Conservation (phyloP, 345 rosid genomes). For the Corchorus olitorius region DNA sequence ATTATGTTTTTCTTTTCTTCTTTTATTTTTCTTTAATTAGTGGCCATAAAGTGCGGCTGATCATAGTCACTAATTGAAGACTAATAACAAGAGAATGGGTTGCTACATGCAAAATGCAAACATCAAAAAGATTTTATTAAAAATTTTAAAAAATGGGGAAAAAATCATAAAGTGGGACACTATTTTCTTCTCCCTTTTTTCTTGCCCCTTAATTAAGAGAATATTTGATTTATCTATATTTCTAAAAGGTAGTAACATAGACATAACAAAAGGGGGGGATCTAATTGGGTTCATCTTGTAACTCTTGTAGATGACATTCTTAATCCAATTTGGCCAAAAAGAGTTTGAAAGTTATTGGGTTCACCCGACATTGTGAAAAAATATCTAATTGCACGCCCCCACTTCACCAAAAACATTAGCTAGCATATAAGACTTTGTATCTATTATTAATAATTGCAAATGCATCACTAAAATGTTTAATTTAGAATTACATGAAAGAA, state of each 20-base stretch:
- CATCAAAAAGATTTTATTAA: too few relatives aligned
- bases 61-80: constrained; percentile 22
- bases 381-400: not conserved
- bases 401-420: not conserved
- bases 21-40: constrained; percentile 18
- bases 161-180: constrained; percentile 1
- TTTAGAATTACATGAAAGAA: not conserved
- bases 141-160: not conserved
- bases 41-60: constrained; percentile 17
- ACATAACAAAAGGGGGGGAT: constrained; percentile 1
- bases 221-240: not conserved
- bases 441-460: not conserved
- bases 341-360: not conserved
- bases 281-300: not conserved
- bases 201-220: not conserved
- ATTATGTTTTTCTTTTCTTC: constrained; percentile 23
- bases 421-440: not conserved
- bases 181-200: not conserved
- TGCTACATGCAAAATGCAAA: constrained; percentile 6
- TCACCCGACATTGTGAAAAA: not conserved
- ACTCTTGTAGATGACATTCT: not conserved
- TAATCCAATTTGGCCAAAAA: not conserved
- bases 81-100: not conserved
- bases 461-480: not conserved
- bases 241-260: not conserved